Conservation (phyloP, 768 basidiomycete species). For the Mycena crocata region DNA sequence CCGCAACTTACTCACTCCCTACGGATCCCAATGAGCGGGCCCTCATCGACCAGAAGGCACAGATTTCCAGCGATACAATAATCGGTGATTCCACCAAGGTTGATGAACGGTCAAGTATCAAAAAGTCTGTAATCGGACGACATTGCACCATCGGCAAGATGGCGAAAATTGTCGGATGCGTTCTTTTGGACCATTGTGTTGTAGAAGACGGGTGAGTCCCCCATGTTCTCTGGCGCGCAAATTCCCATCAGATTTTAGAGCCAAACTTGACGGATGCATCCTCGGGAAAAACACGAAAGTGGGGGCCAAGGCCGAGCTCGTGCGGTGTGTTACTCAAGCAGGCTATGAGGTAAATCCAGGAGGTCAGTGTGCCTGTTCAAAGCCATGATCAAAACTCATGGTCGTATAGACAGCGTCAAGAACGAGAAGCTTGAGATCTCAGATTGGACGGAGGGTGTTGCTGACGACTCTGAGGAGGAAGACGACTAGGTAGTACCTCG, state of each 20-base stretch:
- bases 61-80: constrained; percentile 85
- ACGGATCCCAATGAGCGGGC: constrained; percentile 71
- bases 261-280: constrained; percentile 81
- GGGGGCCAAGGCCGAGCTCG: constrained; percentile 75
- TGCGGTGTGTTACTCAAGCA: constrained; percentile 78
- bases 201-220: constrained; percentile 83
- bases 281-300: constrained; percentile 81
- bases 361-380: constrained; percentile 54
- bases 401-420: constrained; percentile 59
- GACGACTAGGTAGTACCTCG: constrained; percentile 27
- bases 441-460: constrained; percentile 57
- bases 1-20: constrained; percentile 64
- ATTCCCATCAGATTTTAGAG: constrained; percentile 53
- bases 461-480: constrained; percentile 44
- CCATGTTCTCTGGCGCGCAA: background rate
- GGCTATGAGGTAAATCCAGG: constrained; percentile 78
- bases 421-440: constrained; percentile 69
- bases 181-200: constrained; percentile 90
- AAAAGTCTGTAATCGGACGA: constrained; percentile 81
- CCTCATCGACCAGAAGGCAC: constrained; percentile 83
- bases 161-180: constrained; percentile 85
- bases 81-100: constrained; percentile 87
- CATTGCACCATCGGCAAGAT: constrained; percentile 89
- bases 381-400: background rate
- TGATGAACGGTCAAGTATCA: constrained; percentile 83